Evolutionary conservation across 176 grass and related monocot species (phyloP).

Genomic region (Triticum aestivum): IWGSC_CS_RefSeq_v2.1 NC_057808.1:463340333-463340832

Average conservation of each 20-base stretch:
- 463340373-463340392: not conserved
- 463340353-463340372: not conserved
- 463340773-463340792: not conserved
- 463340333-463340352: not conserved
- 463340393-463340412: not conserved
- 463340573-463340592: slow-evolving; percentile 33
- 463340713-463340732: not conserved
- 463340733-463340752: not conserved
- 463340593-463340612: slow-evolving; percentile 23
- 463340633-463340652: slow-evolving; percentile 38
- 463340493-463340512: not conserved
- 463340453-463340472: no score
- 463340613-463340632: slow-evolving; percentile 32
- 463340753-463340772: not conserved
- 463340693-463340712: not conserved
- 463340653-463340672: not conserved
- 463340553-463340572: not conserved
- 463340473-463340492: no score
- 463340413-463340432: not conserved
- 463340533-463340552: not conserved
- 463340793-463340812: not conserved
- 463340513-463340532: not conserved
- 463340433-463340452: no score
- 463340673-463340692: not conserved
- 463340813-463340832: not conserved